phyloP scores from a whole-genome alignment of 345 rosid genomes.

The Populus deltoides region DNA sequence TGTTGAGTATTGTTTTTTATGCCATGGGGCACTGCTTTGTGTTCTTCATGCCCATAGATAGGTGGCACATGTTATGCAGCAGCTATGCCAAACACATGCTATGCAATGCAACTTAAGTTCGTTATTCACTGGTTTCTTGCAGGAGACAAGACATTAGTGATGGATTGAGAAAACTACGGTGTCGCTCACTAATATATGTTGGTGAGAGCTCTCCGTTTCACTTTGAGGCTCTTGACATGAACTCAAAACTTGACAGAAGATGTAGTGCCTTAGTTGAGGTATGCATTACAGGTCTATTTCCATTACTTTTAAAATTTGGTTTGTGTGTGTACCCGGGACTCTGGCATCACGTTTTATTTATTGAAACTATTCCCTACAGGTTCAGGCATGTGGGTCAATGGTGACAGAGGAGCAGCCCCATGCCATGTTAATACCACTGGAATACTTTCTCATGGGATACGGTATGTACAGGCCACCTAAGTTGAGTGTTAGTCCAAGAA shows the following conservation, averaged over 20 bases:
- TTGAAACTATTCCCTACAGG: constrained; percentile 39
- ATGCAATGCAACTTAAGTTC: not conserved
- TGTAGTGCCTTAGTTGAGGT: constrained; percentile 93
- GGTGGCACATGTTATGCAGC: not conserved
- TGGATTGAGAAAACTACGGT: constrained; percentile 67
- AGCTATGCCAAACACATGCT: not conserved
- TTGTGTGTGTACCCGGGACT: not conserved
- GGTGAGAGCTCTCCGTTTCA: constrained; percentile 88
- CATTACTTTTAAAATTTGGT: not conserved
- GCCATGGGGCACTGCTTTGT: not conserved
- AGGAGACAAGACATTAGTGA: constrained; percentile 69
- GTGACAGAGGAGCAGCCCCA: constrained; percentile 98
- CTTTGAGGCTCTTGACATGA: constrained; percentile 79
- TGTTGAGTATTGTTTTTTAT: not conserved
- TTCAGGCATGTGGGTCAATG: constrained; percentile 90
- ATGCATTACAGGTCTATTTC: not conserved
- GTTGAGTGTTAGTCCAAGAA: constrained; percentile 77
- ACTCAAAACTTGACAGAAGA: constrained; percentile 77
- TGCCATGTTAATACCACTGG: constrained; percentile 92
- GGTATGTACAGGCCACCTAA: constrained; percentile 69
- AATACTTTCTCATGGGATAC: constrained; percentile 81
- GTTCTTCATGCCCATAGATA: not conserved
- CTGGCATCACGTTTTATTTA: not conserved
- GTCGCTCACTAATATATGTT: constrained; percentile 78
- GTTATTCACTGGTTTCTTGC: not conserved